These are phyloP conservation scores for Atkinsonella hypoxylon DNA, from an alignment of 2,329 filamentous ascomycete genomes.

Conservation along the genomic window DNA sequence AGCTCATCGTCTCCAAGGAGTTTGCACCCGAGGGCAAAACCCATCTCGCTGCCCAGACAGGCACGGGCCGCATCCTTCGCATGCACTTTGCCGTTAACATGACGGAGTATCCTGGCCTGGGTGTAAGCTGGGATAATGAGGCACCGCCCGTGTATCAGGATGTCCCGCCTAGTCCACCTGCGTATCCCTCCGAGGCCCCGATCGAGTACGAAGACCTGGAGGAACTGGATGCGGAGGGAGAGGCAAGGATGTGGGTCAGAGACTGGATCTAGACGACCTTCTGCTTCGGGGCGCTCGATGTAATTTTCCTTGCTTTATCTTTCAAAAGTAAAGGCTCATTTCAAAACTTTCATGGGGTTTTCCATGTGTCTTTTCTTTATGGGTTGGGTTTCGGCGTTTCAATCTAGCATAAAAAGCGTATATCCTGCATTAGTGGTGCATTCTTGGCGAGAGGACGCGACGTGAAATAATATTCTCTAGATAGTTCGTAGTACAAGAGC, in stretches of 20 bases:
- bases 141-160: constrained; percentile 89
- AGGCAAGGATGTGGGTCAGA: constrained; percentile 4
- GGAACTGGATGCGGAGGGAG: constrained; percentile 16
- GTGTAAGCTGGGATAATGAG: constrained; percentile 96
- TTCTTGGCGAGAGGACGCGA: neutral
- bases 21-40: constrained; percentile 61
- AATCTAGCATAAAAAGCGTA: neutral
- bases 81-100: constrained; percentile 82
- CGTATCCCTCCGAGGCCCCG: constrained; percentile 36
- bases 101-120: constrained; percentile 74
- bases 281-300: constrained; percentile 3
- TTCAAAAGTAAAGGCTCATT: no score
- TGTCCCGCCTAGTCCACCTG: constrained; percentile 75
- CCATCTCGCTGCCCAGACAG: constrained; percentile 66
- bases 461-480: neutral
- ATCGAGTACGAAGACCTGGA: constrained; percentile 29
- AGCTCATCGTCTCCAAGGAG: constrained; percentile 90
- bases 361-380: constrained; percentile 5
- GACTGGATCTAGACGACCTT: constrained; percentile 3
- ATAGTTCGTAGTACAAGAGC: neutral
- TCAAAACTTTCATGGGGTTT: neutral
- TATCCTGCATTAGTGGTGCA: neutral
- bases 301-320: no score
- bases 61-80: constrained; percentile 77
- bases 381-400: neutral